Evolutionary conservation across 2,329 filamentous ascomycete species (phyloP).

Genomic region (Xylariaceae sp.): DNA sequence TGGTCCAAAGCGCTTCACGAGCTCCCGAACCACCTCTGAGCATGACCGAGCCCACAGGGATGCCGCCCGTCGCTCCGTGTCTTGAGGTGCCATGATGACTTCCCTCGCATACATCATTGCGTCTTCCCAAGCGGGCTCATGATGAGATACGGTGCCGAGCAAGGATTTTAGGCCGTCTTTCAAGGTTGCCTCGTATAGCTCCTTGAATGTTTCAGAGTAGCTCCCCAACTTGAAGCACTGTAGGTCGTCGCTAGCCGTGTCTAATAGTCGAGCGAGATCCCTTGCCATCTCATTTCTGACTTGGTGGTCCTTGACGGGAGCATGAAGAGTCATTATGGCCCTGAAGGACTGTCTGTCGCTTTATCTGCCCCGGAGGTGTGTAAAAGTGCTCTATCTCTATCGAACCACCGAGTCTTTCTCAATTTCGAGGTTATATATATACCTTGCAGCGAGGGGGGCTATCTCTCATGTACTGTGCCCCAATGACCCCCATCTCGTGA

Average conservation of each 20-base stretch:
- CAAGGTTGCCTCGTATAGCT: constrained; percentile 12
- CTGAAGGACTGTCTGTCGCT: too few species aligned
- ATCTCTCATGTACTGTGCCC: too few species aligned
- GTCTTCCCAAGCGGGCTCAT: constrained; percentile 7
- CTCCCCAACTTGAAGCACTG: constrained; percentile 3
- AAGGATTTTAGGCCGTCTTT: constrained; percentile 7
- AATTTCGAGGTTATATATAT: too few species aligned
- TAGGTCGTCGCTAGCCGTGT: constrained; percentile 1
- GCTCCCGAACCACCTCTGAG: constrained; percentile 11
- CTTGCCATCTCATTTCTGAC: too few species aligned
- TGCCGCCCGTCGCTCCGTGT: constrained; percentile 7
- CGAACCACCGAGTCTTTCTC: too few species aligned
- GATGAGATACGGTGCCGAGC: constrained; percentile 5
- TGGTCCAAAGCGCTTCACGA: constrained; percentile 11
- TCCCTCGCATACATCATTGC: constrained; percentile 12
- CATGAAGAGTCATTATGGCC: too few species aligned
- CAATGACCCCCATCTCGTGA: too few species aligned
- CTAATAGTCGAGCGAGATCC: constrained; percentile 3
- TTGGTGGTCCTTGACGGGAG: too few species aligned
- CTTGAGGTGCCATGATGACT: constrained; percentile 9
- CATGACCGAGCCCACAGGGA: constrained; percentile 11
- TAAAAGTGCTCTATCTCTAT: too few species aligned
- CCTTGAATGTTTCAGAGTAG: constrained; percentile 9
- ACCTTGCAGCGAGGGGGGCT: too few species aligned
- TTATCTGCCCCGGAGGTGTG: too few species aligned